Evolutionary conservation across 345 rosid species (phyloP), one percentile per base, ranked within the genome.

Genomic region (Cardiospermum halicacabum): DNA sequence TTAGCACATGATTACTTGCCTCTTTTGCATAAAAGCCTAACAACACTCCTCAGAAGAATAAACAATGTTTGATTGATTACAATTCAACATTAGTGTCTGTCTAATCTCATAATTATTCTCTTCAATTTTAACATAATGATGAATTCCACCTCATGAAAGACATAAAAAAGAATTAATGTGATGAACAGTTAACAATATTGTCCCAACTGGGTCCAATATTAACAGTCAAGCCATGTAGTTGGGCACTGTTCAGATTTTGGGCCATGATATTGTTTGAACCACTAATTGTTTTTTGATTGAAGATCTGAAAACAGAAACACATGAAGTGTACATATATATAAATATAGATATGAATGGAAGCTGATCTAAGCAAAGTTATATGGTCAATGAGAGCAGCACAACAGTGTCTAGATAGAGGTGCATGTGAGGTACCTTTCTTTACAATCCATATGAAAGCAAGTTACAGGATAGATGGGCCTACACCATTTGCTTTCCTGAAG

Each of bases 401-500:
- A 34, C 3, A 34, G 39, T 34, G 3, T 34, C 6, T 34, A 34
- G 39, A 34, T 1, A 34, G 39, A 65, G 79, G 61, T 42, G 69
- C 85, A 83, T 83, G 89, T 84, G 84, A 82, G 57, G 49, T 56
- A 40, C 61, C 69, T 72, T 58, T 60, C 80, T 80, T 84, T 68
- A 45, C 78, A 65, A 70, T 73, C 75, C 70, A 62, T 74, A 64
- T 70, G 57, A 75, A 74, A 76, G 70, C 78, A 18, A 53, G 66
- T 66, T 74, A 48, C 63, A 65, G 66, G 75, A 67, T 40, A 50
- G 31, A 62, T 55, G 78, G 73, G 51, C 83, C 75, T 73, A 69
- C 73, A 69, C 58, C 69, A 39, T 19, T 76, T 72, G 80, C 80
- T 73, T 72, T 70, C 62, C 62, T 70, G 74, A 69, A 49, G 58